Conservation (phyloP, 2,329 filamentous ascomycete genomes). For the Herpotrichia juniperi region DNA sequence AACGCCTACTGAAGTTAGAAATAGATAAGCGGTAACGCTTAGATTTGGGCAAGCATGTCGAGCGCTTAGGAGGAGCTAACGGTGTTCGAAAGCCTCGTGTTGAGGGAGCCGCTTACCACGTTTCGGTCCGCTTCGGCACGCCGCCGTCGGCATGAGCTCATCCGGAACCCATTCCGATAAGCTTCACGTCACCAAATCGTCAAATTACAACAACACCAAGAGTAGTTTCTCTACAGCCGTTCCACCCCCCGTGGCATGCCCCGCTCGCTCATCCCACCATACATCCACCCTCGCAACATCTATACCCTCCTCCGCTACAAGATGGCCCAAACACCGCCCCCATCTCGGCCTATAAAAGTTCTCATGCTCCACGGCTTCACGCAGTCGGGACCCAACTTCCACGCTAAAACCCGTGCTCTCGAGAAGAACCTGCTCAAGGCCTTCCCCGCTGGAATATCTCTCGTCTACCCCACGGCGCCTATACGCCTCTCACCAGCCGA, state of each 20-base stretch:
- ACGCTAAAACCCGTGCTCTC: conserved; percentile 84
- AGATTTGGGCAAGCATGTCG: background rate
- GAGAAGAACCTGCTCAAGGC: conserved; percentile 80
- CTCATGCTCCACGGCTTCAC: conserved; percentile 75
- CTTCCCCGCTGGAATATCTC: conserved; percentile 62
- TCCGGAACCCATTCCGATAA: background rate
- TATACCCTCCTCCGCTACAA: conserved; percentile 29
- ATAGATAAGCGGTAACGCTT: background rate
- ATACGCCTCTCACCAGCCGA: conserved; percentile 51
- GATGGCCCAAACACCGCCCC: conserved; percentile 22
- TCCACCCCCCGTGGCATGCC: background rate
- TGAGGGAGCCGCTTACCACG: background rate
- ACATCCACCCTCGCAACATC: background rate
- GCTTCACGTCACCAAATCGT: background rate
- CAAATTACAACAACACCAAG: background rate
- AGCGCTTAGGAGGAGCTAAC: background rate
- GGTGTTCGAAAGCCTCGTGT: background rate
- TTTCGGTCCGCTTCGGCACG: background rate
- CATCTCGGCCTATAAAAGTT: conserved; percentile 49
- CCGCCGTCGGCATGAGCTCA: background rate
- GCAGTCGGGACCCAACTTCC: conserved; percentile 85
- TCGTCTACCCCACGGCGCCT: conserved; percentile 56
- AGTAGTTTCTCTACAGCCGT: background rate
- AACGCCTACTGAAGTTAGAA: background rate
- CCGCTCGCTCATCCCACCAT: background rate